phyloP scores from a whole-genome alignment of 805 yeast genomes.

The Hanseniaspora occidentalis region DNA sequence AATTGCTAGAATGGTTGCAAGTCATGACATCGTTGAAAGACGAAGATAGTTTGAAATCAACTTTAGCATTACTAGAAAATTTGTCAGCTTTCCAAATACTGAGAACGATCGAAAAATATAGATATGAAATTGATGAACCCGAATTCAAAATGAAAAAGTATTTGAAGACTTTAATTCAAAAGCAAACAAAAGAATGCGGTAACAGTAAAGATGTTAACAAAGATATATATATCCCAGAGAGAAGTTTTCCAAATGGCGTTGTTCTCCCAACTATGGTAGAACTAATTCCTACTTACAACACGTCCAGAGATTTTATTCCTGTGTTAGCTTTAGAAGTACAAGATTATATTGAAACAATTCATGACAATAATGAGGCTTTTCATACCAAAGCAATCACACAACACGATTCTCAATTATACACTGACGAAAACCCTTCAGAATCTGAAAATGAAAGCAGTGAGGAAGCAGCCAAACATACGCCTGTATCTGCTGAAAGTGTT shows the following conservation, averaged over 20 bases:
- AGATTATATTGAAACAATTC: conserved; percentile 61
- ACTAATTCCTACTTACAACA: conserved; percentile 52
- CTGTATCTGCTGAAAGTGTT: too few species aligned
- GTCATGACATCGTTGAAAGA: conserved; percentile 61
- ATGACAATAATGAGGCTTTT: conserved; percentile 29
- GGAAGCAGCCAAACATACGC: too few species aligned
- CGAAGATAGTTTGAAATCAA: conserved; percentile 47
- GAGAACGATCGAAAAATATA: conserved; percentile 60
- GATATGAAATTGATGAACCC: conserved; percentile 72
- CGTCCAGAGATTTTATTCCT: conserved; percentile 46
- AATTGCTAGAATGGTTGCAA: conserved; percentile 83
- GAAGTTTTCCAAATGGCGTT: conserved; percentile 40
- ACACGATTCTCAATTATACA: conserved; percentile 10
- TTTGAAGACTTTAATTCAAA: neutral
- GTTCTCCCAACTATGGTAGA: conserved; percentile 66
- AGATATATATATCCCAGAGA: conserved; percentile 34
- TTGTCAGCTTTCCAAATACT: conserved; percentile 61
- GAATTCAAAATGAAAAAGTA: conserved; percentile 38
- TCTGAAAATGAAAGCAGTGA: conserved; percentile 8
- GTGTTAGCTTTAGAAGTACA: conserved; percentile 53
- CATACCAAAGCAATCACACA: conserved; percentile 18
- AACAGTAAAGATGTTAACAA: conserved; percentile 10
- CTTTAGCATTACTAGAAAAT: conserved; percentile 38
- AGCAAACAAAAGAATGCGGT: neutral
- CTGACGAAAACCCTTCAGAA: conserved; percentile 8